Conservation (phyloP, 345 rosid species). For the Citrus unshiu region DNA sequence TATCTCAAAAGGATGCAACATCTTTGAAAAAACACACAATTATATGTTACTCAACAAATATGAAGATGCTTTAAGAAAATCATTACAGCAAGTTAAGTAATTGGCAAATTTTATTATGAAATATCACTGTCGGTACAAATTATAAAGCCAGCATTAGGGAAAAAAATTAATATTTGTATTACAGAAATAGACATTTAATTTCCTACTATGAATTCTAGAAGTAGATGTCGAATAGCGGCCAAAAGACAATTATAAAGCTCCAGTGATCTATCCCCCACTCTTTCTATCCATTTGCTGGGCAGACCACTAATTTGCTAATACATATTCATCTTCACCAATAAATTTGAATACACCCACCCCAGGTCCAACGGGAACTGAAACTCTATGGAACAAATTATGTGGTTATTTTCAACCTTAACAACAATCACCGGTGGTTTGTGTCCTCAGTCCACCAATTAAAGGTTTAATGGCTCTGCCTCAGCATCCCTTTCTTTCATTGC, state of each 20-base stretch:
- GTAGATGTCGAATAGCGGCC: background rate
- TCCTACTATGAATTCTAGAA: constrained; percentile 4
- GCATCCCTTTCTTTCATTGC: constrained; percentile 49
- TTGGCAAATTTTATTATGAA: background rate
- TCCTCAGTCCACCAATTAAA: constrained; percentile 28
- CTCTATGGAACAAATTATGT: constrained; percentile 12
- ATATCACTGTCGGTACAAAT: background rate
- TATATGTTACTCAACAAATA: background rate
- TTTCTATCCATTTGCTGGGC: constrained; percentile 9
- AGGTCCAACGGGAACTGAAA: background rate
- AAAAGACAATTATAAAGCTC: constrained; percentile 7
- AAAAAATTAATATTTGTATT: background rate
- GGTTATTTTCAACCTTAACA: constrained; percentile 11
- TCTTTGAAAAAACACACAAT: too few species aligned
- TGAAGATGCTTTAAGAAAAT: background rate
- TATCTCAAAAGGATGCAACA: too few species aligned
- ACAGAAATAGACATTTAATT: constrained; percentile 7
- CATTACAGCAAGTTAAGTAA: background rate
- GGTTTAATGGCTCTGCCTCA: constrained; percentile 78
- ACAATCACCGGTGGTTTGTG: background rate
- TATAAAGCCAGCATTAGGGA: constrained; percentile 1
- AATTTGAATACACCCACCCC: constrained; percentile 9
- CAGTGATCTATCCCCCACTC: constrained; percentile 8
- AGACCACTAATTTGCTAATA: constrained; percentile 16
- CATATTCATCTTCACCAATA: background rate